Evolutionary conservation across 1,139 yeast genomes (phyloP), one percentile per base, ranked within the genome.

Genomic region (Suhomyces maxii): DNA sequence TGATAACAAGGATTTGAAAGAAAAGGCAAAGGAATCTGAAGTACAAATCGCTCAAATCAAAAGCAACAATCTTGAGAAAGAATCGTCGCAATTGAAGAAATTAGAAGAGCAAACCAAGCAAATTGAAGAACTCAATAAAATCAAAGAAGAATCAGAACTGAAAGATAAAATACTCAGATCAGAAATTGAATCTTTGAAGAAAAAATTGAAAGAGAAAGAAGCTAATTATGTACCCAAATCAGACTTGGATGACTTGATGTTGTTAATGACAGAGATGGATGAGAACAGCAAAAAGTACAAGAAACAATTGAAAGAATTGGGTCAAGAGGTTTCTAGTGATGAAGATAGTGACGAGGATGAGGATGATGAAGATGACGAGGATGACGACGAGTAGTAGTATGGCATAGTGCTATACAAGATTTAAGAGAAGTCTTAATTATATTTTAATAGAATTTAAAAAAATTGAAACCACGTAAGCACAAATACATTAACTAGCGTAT

Each of bases 161-260:
- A 40, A 25, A 14, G 47, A 45, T 8, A 9, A 23, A 4, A 28
- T 14, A 26, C 36, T 42, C 9, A 14, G 34, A 18, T 31, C 37
- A 3, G 51, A 48, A 37, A 39, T 45, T 6, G 45, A 43, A 32
- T n/a, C 30, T 8, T 39, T 48, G 44, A 43, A 39, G 18, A 34
- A 36, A 10, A 55, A 46, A 10, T 46, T 63, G n/a, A 52, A 55
- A 36, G 50, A 48, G 34, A 47, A 51, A 34, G 37, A 41, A 8
- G 46, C 41, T 7, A 54, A 57, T 13, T 50, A 54, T 57, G 86
- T 82, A 12, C 79, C 84, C 0, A 80, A 75, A 54, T 61, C 80
- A 2, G 95, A 88, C 41, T 61, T 86, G 11, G 96, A 89, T 58
- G 96, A 88, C 48, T 65, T 89, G 51, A 80, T 89, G 84, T 68